Evolutionary conservation across 169 alveolate genomes (phyloP), one percentile per base, ranked within the genome.

Genomic region (Plasmodium vinckei): DNA sequence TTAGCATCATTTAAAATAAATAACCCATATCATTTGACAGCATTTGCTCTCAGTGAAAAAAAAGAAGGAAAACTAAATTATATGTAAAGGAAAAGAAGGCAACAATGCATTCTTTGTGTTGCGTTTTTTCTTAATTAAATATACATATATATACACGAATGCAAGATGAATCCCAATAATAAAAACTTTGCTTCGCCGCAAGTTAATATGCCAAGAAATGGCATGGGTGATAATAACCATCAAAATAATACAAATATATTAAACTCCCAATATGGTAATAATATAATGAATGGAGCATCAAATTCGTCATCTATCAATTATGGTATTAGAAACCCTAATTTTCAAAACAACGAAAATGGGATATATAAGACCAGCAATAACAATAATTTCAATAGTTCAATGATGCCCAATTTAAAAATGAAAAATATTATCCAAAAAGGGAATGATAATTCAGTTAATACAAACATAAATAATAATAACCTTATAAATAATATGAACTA

Each of bases 231-330:
- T 25, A 72, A 72, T 72, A 63, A 25, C 42, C 56, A 12, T 17
- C 46, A 47, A 51, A 70, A 56, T 1, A 70, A 51, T 70, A 64
- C 47, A 70, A 70, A 51, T 39, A 9, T 17, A n/a, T 44, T 60
- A 21, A 56, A 47, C 21, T 56, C 25, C 19, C 17, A 54, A 10
- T 13, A 13, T 33, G 51, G 21, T 1, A 72, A 72, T 23, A 72
- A 56, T 49, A 56, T 70, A 5, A 17, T 70, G 17, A 70, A 70
- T 1, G 53, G 42, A 47, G 9, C 53, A n/a, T 70, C 82, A 2
- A 70, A 70, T 47, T 39, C 60, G 9, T 51, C 82, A 1, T 56
- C 82, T 17, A 51, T 51, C 53, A 70, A 19, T n/a, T 70, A 70
- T 70, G 6, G 68, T 0, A 9, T 51, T 21, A 51, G 42, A 19